Conservation (phyloP, 73 alveolate genomes). For the Paramecium pentaurelia region DNA sequence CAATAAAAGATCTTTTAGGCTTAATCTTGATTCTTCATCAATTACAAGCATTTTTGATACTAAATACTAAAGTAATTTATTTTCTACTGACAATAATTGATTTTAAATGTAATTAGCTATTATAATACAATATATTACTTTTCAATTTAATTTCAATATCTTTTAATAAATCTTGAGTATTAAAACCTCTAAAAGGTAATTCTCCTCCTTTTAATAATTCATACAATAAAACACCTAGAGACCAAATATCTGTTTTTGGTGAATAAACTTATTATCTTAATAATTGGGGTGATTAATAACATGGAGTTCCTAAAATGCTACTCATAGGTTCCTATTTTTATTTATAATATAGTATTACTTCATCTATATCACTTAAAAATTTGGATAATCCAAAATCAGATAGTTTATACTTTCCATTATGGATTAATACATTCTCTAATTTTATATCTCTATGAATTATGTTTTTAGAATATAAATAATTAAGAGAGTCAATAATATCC, state of each 20-base stretch:
- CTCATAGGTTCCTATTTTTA: neutral
- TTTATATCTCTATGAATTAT: conserved; percentile 51
- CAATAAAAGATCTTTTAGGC: conserved; percentile 12
- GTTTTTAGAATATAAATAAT: neutral
- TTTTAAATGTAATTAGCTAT: neutral
- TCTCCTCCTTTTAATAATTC: conserved; percentile 11
- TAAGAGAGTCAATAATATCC: conserved; percentile 3
- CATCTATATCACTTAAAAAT: neutral
- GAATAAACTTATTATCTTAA: conserved; percentile 4
- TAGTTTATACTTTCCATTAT: neutral
- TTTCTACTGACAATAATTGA: neutral
- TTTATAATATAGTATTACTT: neutral
- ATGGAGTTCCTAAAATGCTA: conserved; percentile 52
- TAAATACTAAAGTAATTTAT: neutral
- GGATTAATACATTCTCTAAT: conserved; percentile 17
- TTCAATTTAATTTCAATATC: neutral
- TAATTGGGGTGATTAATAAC: conserved; percentile 31
- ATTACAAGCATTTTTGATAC: conserved; percentile 41
- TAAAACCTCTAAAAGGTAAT: conserved; percentile 29
- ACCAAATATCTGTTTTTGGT: conserved; percentile 55
- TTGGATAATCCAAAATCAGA: conserved; percentile 46
- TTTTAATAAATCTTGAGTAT: neutral
- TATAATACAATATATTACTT: neutral
- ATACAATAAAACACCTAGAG: conserved; percentile 43
- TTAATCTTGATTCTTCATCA: conserved; percentile 42